Evolutionary conservation across 78 protist genomes (phyloP).

Genomic region (Polysphondylium violaceum): DNA sequence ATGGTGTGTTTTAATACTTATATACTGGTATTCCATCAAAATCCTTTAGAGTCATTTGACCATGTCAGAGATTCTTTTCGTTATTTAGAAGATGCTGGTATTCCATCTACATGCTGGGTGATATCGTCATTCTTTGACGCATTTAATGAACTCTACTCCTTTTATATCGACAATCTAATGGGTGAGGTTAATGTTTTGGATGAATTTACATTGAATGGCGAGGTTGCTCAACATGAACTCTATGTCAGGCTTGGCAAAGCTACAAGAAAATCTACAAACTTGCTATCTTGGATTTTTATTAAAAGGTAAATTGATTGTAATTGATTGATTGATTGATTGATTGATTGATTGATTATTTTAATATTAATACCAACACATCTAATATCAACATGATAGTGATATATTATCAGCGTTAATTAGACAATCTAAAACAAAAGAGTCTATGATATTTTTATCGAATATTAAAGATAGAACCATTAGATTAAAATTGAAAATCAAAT

Average conservation of each 20-base stretch:
- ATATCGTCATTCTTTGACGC: conserved; percentile 46
- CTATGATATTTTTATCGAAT: conserved; percentile 21
- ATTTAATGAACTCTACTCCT: conserved; percentile 26
- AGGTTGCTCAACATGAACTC: conserved; percentile 24
- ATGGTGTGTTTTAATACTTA: conserved; percentile 14
- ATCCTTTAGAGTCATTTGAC: conserved; percentile 31
- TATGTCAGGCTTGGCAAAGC: conserved; percentile 61
- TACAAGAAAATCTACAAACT: conserved; percentile 40
- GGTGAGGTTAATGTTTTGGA: conserved; percentile 43
- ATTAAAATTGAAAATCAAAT: conserved; percentile 47
- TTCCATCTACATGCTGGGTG: conserved; percentile 31
- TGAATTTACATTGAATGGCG: conserved; percentile 25
- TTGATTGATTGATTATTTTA: background rate
- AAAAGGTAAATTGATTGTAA: conserved; percentile 14
- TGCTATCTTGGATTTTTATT: conserved; percentile 46
- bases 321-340: background rate
- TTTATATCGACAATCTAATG: background rate
- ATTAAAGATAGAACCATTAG: conserved; percentile 45
- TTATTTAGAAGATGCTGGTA: conserved; percentile 3
- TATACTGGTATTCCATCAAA: conserved; percentile 46
- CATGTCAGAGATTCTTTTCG: conserved; percentile 36
- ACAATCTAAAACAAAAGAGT: conserved; percentile 22
- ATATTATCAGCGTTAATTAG: conserved; percentile 49
- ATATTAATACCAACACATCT: background rate
- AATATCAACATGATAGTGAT: conserved; percentile 19